Base-by-base conservation (phyloP, 495 filamentous ascomycete species). In the Aspergillus biplanus region DNA sequence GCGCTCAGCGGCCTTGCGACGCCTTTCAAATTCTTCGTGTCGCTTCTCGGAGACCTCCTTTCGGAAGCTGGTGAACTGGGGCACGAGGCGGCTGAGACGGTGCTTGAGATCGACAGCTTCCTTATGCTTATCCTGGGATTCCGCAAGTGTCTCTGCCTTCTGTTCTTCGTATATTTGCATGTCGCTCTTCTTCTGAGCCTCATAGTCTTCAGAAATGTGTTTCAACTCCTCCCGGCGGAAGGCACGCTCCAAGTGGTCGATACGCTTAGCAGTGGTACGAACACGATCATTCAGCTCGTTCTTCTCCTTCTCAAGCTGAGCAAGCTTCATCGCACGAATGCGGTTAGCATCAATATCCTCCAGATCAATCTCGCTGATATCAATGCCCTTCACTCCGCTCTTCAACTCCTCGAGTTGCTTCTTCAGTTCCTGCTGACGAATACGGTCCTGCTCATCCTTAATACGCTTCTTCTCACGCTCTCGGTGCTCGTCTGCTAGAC, bases 301-400 rank as follows among this genome's bases (percentile, higher is more conserved):
- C 87, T 98, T 99, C 82, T 99, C 96, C 62, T 94, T 92, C 78
- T 98, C 95, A 15, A 99, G 86, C 73, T 97, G 93, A 47, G 91
- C 90, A 47, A 99, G 86, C 82, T 97, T 97, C 79, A 99, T 90
- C 59, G 90, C 88, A 73, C 95, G 92, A 65, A 99, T 88, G 66
- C 89, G 90, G 73, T 90, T 90, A 72, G 86, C 90, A 75, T 98
- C 95, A 47, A 97, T 85, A 59, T 93, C 93, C 63, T 92, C 88
- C 48, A 92, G 76, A 68, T 96, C 91, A 49, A 96, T 85, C 61
- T 86, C 83, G 61, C 84, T 87, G 55, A 90, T 78, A 67, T 97
- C 91, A 50, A 97, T 83, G 58, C 90, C 89, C 77, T 93, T 92
- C 33, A 83, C 80, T 56, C 89, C 85, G 75, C 92, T 94, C 81